Evolutionary conservation across 768 basidiomycete genomes (phyloP), one percentile per base, ranked within the genome.

Genomic region (Lentinula aciculospora): DNA sequence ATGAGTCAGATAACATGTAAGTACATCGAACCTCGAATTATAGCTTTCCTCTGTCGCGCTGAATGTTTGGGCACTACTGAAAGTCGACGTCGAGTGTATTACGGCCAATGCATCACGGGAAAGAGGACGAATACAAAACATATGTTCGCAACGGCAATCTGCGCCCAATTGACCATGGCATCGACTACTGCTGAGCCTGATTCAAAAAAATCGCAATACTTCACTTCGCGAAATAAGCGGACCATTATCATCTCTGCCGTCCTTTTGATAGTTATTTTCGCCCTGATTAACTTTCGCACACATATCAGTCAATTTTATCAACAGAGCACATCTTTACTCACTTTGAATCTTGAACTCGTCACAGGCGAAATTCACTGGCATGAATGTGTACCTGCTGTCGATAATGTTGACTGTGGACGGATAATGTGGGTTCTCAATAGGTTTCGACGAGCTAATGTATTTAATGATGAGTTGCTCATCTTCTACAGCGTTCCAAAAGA

Each of bases 401-500:
- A 56, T 8, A 56, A 56, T 47, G 42, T 56, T 9, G 55, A 56
- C 4, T 56, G 55, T 23, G 55, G 55, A 25, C 31, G 31, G 0
- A 56, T 56, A 34, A 32, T 56, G 55, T 56, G 42, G 47, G 55
- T 56, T 2, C 19, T 2, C 21, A n/a, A n/a, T 1, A 21, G 3
- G 13, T 12, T 31, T n/a, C 32, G n/a, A n/a, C n/a, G n/a, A n/a
- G n/a, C n/a, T n/a, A n/a, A n/a, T n/a, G n/a, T n/a, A 53, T n/a
- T 5, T 31, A 4, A 39, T 21, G 34, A 40, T 12, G 2, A 10
- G 40, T 31, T 6, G 15, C 36, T 9, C 5, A 5, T 12, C 21
- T 31, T 17, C 17, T 36, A 29, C 59, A 67, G 66, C 17, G 66
- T 67, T 1, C 65, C 66, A 4, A 67, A 67, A 39, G 66, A 66